These are phyloP conservation scores for Amanita exitialis DNA, from an alignment of 768 basidiomycete species.

Conservation along the genomic window DNA sequence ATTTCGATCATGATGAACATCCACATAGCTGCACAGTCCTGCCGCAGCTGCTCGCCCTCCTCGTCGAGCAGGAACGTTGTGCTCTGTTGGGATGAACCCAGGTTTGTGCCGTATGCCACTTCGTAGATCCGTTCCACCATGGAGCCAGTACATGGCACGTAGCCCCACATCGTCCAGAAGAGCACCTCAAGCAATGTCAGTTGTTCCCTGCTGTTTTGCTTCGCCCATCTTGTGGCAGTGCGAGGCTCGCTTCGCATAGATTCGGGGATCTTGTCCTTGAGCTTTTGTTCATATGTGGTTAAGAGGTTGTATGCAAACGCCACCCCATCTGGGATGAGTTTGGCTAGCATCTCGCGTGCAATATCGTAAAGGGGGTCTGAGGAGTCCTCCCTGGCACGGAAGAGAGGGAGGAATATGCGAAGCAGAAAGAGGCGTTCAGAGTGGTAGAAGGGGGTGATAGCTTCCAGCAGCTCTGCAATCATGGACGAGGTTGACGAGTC, in stretches of 20 bases:
- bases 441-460: constrained; percentile 74
- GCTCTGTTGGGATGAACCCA: constrained; percentile 58
- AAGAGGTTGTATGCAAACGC: constrained; percentile 56
- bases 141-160: constrained; percentile 52
- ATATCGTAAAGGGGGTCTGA: constrained; percentile 42
- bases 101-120: constrained; percentile 49
- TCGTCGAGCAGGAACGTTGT: constrained; percentile 63
- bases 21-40: constrained; percentile 69
- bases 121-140: constrained; percentile 56
- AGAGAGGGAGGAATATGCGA: constrained; percentile 63
- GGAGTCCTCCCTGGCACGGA: constrained; percentile 57
- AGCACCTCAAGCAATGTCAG: constrained; percentile 74
- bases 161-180: constrained; percentile 84
- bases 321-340: constrained; percentile 53
- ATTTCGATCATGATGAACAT: constrained; percentile 72
- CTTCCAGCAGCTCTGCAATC: constrained; percentile 51
- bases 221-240: constrained; percentile 56
- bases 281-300: constrained; percentile 48
- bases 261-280: constrained; percentile 36
- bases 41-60: constrained; percentile 52
- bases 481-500: constrained; percentile 31
- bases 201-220: constrained; percentile 71
- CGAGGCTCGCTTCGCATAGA: constrained; percentile 39
- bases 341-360: constrained; percentile 43
- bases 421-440: constrained; percentile 68